Percentiles rank a stretch among this genome's conserved stretches.
Evolutionary conservation across 139 green algal genomes (phyloP).

Genomic region (Ettlia oleoabundans): DNA sequence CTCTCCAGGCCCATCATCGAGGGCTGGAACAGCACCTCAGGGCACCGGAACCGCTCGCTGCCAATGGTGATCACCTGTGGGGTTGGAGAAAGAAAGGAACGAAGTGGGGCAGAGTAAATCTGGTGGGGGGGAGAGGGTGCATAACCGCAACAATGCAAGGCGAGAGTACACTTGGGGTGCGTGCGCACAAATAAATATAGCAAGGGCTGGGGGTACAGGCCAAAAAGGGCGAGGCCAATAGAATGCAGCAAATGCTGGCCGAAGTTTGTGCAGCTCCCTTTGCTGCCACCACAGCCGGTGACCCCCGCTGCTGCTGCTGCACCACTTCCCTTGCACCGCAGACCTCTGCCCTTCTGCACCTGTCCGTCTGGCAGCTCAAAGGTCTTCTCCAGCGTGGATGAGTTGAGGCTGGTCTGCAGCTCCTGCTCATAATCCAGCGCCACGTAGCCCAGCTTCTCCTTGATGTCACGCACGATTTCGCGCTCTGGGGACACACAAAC

Average conservation of each 20-base stretch:
- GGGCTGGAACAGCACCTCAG: constrained; percentile 97
- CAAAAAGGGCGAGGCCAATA: no score
- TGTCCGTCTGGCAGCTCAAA: constrained; percentile 94
- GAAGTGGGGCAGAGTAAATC: no score
- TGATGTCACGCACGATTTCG: constrained; percentile 99
- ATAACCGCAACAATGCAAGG: no score
- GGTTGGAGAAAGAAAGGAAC: no score
- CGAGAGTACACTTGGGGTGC: no score
- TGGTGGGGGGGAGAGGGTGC: no score
- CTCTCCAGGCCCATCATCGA: constrained; percentile 90
- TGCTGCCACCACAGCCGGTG: no score
- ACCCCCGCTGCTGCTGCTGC: not conserved
- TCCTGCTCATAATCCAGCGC: constrained; percentile 98
- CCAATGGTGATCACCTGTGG: constrained; percentile 95
- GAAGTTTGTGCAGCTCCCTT: no score
- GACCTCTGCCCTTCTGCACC: no score
- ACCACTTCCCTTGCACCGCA: no score
- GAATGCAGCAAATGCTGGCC: no score
- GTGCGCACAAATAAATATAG: not conserved
- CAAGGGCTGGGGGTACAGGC: not conserved
- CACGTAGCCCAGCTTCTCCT: constrained; percentile 99
- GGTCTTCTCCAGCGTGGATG: constrained; percentile 93
- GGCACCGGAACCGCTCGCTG: constrained; percentile 96
- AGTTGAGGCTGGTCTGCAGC: constrained; percentile 77
- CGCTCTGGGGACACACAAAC: no score